These are phyloP conservation scores for Pythium angustatum DNA, from an alignment of 352 stramenopile species.

Conservation along the genomic window DNA sequence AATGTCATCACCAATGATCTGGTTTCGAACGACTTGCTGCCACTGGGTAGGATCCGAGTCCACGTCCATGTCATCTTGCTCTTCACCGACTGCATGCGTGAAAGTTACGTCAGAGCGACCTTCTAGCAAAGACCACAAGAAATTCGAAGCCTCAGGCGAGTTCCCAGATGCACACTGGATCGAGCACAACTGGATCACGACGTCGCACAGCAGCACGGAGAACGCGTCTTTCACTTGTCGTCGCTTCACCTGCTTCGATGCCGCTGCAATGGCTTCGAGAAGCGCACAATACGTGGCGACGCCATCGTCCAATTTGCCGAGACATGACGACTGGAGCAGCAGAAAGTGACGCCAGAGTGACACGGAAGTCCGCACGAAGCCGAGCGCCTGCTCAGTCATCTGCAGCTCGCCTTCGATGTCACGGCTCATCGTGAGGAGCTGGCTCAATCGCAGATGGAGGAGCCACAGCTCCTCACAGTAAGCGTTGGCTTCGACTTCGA, in stretches of 20 bases:
- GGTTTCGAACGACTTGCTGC: constrained; percentile 4
- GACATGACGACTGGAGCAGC: neutral
- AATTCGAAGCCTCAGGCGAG: neutral
- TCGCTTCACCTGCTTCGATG: constrained; percentile 10
- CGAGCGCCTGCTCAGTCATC: constrained; percentile 36
- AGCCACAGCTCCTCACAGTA: constrained; percentile 42
- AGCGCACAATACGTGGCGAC: neutral
- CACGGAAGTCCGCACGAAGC: constrained; percentile 33
- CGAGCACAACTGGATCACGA: constrained; percentile 24
- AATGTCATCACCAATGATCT: constrained; percentile 29
- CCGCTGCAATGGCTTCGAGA: constrained; percentile 7
- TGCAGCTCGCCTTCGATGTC: constrained; percentile 30
- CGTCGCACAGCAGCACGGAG: constrained; percentile 28
- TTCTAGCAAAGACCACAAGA: constrained; percentile 16
- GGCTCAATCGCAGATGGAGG: constrained; percentile 34
- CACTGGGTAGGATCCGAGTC: neutral
- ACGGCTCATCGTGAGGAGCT: constrained; percentile 12
- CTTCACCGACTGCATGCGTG: neutral
- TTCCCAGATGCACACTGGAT: constrained; percentile 7
- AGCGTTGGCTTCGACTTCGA: constrained; percentile 42
- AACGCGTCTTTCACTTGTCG: constrained; percentile 21
- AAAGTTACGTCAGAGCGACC: neutral
- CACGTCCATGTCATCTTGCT: neutral
- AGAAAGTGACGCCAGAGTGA: constrained; percentile 38
- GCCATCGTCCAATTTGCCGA: constrained; percentile 7